Base-by-base conservation (phyloP, 139 green algal species). In the Nannochloris sp. region DNA sequence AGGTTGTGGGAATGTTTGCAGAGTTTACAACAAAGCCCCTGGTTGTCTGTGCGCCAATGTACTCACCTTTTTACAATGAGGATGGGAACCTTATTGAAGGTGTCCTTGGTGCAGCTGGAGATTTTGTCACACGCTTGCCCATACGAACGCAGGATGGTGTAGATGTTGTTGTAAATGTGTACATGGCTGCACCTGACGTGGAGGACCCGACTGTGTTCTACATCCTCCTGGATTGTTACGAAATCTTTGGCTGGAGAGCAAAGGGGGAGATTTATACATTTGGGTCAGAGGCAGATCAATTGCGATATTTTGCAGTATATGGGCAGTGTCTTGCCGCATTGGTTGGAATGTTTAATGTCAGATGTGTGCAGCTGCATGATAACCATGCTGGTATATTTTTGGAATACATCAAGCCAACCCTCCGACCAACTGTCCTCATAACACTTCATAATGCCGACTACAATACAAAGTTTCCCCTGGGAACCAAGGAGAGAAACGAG, bases 391-490 rank as follows among this genome's bases (percentile, higher is more conserved):
- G 50, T 6, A 48, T 79, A 17, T 53, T 36, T 46, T 51, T 79
- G 29, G 23, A 63, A 20, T 79, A 79, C 58, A 45, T 79, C 49
- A 66, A 70, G 16, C 49, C 44, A n/a, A 10, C 29, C 12, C 6
- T 58, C 14, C 50, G 30, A 6, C 61, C 68, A 14, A 49, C 55
- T 25, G 61, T 66, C 23, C 45, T 79, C 56, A 66, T 72, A 36
- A 61, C 76, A 17, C 69, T 71, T 0, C 73, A 79, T 58, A 79
- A 79, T 44, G 62, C 62, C 1, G 69, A 78, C 33, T 78, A 79
- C 62, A 73, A 78, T 26, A 71, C 65, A 20, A 43, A 58, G 8
- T 78, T 70, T 61, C 55, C 69, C 8, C 59, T 78, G n/a, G 56
- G 69, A 12, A 69, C 68, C 12, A 36, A 36, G 49, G 56, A 62